A percentile compares a stretch with the other conserved stretches of the same genome.
Conservation (phyloP, 345 rosid genomes). For the Pistacia atlantica region DNA sequence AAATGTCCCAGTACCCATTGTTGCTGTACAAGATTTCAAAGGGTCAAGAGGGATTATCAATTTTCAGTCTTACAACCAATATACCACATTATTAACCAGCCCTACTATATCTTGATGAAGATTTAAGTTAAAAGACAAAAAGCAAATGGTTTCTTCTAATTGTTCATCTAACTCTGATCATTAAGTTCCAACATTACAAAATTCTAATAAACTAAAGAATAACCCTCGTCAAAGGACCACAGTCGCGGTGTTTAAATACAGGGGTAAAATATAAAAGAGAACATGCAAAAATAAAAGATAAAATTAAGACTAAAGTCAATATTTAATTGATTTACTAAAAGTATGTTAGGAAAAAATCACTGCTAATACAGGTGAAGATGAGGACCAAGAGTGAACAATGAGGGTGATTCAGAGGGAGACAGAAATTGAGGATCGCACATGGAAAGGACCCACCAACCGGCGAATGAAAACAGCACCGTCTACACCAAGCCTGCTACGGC, state of each 20-base stretch:
- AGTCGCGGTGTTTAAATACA: too few relatives aligned
- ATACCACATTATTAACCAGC: neutral
- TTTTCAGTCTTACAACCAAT: neutral
- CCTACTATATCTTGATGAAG: neutral
- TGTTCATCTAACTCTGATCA: neutral
- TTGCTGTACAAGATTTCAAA: slow-evolving; percentile 28
- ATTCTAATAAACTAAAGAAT: neutral
- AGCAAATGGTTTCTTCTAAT: neutral
- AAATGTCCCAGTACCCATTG: slow-evolving; percentile 32
- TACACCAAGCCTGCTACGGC: slow-evolving; percentile 20
- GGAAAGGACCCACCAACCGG: slow-evolving; percentile 34
- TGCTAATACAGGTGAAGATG: slow-evolving; percentile 26
- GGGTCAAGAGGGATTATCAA: neutral
- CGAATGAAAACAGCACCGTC: slow-evolving; percentile 21
- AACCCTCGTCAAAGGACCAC: too few relatives aligned
- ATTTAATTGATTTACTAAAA: neutral
- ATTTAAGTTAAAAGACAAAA: neutral
- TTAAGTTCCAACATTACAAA: neutral
- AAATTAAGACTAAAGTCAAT: neutral
- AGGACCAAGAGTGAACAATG: slow-evolving; percentile 28
- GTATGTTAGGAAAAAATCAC: slow-evolving; percentile 16
- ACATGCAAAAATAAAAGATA: neutral
- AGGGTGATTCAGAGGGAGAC: slow-evolving; percentile 17
- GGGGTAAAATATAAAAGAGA: neutral
- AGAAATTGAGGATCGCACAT: slow-evolving; percentile 17